phyloP scores from a whole-genome alignment of 345 rosid species.

The Brassica napus region DNA sequence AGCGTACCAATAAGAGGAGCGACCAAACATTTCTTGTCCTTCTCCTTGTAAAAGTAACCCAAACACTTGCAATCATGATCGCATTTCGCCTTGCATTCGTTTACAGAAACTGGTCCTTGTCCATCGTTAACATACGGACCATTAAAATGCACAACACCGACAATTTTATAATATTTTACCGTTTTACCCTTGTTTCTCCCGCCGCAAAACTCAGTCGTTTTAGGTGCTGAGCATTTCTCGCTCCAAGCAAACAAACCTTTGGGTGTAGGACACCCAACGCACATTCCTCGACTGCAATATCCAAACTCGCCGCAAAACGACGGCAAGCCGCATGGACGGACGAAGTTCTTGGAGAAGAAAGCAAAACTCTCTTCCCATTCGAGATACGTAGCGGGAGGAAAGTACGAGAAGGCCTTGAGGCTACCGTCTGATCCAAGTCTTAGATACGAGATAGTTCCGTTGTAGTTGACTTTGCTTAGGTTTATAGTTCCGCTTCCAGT shows the following conservation, averaged over 20 bases:
- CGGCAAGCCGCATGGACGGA: conserved; percentile 39
- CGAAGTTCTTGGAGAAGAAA: conserved; percentile 45
- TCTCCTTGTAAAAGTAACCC: conserved; percentile 58
- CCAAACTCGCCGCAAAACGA: conserved; percentile 44
- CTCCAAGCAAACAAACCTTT: conserved; percentile 49
- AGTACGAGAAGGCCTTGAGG: conserved; percentile 48
- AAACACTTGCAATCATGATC: conserved; percentile 58
- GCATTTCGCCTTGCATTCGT: conserved; percentile 49
- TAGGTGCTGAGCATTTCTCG: conserved; percentile 38
- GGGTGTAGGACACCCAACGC: conserved; percentile 33
- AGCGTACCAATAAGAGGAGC: conserved; percentile 39
- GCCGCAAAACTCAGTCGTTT: conserved; percentile 26
- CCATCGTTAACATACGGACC: conserved; percentile 48
- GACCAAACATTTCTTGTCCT: conserved; percentile 47
- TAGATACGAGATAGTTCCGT: conserved; percentile 47
- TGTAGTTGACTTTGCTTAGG: conserved; percentile 49
- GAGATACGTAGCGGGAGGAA: conserved; percentile 30
- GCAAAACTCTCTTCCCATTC: conserved; percentile 50
- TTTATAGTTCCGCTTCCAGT: too few relatives aligned
- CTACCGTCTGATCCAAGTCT: conserved; percentile 59
- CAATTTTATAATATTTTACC: conserved; percentile 36
- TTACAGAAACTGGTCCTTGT: conserved; percentile 37
- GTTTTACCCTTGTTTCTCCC: conserved; percentile 10
- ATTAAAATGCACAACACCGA: conserved; percentile 55
- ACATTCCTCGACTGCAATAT: conserved; percentile 36